phyloP scores from a whole-genome alignment of 371 early-diverging fungal species.

The Mucor mucedo region DNA sequence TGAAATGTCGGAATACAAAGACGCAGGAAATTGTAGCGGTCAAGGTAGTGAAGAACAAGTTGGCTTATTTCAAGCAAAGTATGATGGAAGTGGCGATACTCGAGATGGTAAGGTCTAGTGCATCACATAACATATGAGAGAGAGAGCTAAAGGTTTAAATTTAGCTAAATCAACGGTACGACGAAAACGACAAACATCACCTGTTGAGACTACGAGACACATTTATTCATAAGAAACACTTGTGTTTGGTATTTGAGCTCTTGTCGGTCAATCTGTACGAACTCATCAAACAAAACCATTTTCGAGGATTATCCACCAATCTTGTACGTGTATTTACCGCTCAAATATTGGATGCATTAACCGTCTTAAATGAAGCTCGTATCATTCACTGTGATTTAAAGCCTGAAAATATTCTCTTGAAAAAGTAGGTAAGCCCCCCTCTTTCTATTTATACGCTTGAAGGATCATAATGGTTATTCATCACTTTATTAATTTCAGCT shows the following conservation, averaged over 20 bases:
- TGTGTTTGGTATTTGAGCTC: constrained; percentile 96
- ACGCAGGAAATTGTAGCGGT: constrained; percentile 91
- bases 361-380: constrained; percentile 80
- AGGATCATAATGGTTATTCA: neutral
- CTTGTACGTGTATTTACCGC: constrained; percentile 87
- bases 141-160: neutral
- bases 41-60: constrained; percentile 97
- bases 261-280: constrained; percentile 97
- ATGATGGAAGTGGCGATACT: constrained; percentile 95
- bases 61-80: constrained; percentile 94
- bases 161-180: constrained; percentile 84
- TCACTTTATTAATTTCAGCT: neutral
- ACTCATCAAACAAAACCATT: constrained; percentile 95
- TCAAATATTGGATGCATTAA: constrained; percentile 88
- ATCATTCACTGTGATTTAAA: constrained; percentile 98
- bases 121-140: neutral
- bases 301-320: constrained; percentile 90
- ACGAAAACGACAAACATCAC: constrained; percentile 85
- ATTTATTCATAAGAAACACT: constrained; percentile 94
- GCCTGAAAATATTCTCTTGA: constrained; percentile 95
- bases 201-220: constrained; percentile 88
- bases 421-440: constrained; percentile 56
- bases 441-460: no score
- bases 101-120: constrained; percentile 63
- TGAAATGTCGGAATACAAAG: constrained; percentile 87